Evolutionary conservation across 345 rosid genomes (phyloP).

Genomic region (Brassica rapa): DNA sequence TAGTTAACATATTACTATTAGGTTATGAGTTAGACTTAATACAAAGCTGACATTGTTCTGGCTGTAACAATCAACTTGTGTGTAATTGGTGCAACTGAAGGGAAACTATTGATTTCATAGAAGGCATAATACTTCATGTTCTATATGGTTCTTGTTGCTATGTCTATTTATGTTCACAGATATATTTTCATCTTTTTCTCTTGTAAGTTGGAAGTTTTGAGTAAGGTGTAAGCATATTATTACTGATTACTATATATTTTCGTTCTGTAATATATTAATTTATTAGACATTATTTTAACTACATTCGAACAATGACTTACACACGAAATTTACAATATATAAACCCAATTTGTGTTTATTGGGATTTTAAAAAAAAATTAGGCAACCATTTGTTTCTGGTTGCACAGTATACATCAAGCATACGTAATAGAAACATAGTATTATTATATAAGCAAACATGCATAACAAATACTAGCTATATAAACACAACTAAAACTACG

Average conservation of each 20-base stretch:
- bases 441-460: not conserved
- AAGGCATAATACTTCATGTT: not conserved
- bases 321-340: not conserved
- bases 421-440: slow-evolving; percentile 6
- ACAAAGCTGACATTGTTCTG: not conserved
- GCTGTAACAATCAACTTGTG: not conserved
- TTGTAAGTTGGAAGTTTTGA: not conserved
- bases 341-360: not conserved
- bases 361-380: not conserved
- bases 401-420: slow-evolving; percentile 22
- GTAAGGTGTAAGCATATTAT: not conserved
- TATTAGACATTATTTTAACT: not conserved
- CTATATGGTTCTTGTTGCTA: not conserved
- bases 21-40: not conserved
- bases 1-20: not conserved
- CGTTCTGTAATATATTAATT: not conserved
- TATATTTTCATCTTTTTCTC: not conserved
- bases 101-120: not conserved
- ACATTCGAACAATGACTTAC: slow-evolving; percentile 6
- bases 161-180: not conserved
- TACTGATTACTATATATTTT: not conserved
- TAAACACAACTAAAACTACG: slow-evolving; percentile 5
- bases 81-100: not conserved
- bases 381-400: slow-evolving; percentile 25
- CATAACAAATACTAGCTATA: slow-evolving; percentile 2